These are phyloP conservation scores for Citrullus mucosospermus DNA, from an alignment of 306 rosid species.

Conservation along the genomic window DNA sequence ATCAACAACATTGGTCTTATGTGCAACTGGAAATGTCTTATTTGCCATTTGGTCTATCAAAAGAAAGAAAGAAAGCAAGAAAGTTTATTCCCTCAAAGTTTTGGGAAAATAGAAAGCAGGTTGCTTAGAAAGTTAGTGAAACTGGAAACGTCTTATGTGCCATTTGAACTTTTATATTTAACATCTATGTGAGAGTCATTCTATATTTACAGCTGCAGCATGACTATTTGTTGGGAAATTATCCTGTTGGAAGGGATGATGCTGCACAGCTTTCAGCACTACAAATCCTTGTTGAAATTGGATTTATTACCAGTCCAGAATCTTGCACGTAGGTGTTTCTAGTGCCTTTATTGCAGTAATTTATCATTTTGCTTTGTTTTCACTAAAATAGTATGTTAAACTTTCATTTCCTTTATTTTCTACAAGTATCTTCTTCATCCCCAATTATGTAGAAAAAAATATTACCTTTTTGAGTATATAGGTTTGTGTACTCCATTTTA, in stretches of 20 bases:
- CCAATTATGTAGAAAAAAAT: background rate
- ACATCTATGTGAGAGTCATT: slow-evolving; percentile 4
- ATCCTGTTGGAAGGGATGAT: slow-evolving; percentile 91
- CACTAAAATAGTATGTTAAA: background rate
- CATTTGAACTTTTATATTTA: slow-evolving; percentile 6
- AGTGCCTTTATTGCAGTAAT: slow-evolving; percentile 9
- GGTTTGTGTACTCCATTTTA: background rate
- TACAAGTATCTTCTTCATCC: background rate
- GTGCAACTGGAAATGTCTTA: too few relatives aligned
- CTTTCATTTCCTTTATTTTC: background rate
- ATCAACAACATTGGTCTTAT: too few relatives aligned
- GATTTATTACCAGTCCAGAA: slow-evolving; percentile 54
- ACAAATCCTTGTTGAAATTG: slow-evolving; percentile 86
- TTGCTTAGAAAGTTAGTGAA: background rate
- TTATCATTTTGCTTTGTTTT: background rate
- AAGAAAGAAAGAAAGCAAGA: too few relatives aligned
- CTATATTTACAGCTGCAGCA: slow-evolving; percentile 68
- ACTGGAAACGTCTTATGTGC: background rate
- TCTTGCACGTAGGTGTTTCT: slow-evolving; percentile 65
- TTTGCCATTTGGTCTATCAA: too few relatives aligned
- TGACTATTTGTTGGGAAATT: slow-evolving; percentile 86
- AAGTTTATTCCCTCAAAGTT: too few relatives aligned
- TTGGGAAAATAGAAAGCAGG: background rate
- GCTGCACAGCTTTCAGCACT: slow-evolving; percentile 86
- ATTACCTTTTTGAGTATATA: background rate